Percentiles rank a stretch among this genome's conserved stretches.
phyloP scores from a whole-genome alignment of 441 rosid genomes.

The Mallotus japonicus region DNA sequence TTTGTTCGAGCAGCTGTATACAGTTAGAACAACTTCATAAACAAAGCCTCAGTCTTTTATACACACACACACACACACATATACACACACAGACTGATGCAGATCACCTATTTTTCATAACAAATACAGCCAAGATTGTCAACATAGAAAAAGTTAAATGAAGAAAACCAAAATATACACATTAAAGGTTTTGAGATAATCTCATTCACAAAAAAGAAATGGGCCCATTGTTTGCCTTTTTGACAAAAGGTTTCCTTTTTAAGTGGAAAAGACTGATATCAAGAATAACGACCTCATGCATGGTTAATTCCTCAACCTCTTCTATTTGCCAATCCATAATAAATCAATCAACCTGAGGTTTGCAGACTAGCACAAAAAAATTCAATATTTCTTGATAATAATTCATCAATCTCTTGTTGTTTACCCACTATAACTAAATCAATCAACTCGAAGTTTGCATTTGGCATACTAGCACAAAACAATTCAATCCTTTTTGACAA shows the following conservation, averaged over 20 bases:
- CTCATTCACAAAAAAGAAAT: constrained; percentile 7
- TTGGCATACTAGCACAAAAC: not conserved
- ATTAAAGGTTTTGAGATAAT: not conserved
- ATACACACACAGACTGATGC: not conserved
- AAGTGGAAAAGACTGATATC: not conserved
- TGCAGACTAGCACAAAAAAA: too few species aligned
- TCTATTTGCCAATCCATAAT: too few species aligned
- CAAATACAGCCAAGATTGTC: not conserved
- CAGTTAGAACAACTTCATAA: constrained; percentile 14
- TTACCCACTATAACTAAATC: not conserved
- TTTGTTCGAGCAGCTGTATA: constrained; percentile 95
- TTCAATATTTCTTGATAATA: too few species aligned
- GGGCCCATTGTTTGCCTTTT: not conserved
- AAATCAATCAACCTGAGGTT: too few species aligned
- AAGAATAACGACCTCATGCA: not conserved
- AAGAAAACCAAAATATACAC: not conserved
- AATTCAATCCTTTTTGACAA: not conserved
- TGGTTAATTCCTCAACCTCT: not conserved
- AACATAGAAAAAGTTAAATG: not conserved
- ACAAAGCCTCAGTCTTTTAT: not conserved
- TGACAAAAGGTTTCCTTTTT: not conserved
- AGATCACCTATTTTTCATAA: not conserved
- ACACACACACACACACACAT: not conserved
- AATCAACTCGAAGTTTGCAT: not conserved
- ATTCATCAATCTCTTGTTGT: not conserved